Evolutionary conservation across 768 basidiomycete genomes (phyloP).

Genomic region (Leccinum longicurvipes): DNA sequence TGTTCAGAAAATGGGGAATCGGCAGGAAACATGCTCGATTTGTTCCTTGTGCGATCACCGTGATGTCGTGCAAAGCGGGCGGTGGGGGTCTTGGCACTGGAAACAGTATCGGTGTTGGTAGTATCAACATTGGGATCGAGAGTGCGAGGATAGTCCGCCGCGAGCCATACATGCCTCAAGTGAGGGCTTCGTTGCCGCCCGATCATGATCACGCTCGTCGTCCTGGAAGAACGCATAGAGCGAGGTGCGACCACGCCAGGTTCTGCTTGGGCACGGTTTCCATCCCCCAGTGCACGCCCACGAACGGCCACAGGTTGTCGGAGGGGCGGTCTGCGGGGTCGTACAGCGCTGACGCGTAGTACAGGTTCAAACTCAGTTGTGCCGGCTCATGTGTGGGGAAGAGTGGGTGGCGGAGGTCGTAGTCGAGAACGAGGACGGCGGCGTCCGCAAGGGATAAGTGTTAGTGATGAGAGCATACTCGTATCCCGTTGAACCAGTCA

Average conservation of each 20-base stretch:
- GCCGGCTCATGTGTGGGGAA: slow-evolving; percentile 21
- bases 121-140: background rate
- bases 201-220: slow-evolving; percentile 17
- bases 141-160: slow-evolving; percentile 48
- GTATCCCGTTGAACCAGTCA: slow-evolving; percentile 12
- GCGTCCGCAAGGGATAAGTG: slow-evolving; percentile 24
- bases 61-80: background rate
- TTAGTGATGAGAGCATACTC: slow-evolving; percentile 13
- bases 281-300: slow-evolving; percentile 58
- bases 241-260: slow-evolving; percentile 47
- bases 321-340: slow-evolving; percentile 39
- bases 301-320: slow-evolving; percentile 36
- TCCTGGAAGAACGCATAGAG: slow-evolving; percentile 36
- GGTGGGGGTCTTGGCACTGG: too few relatives aligned
- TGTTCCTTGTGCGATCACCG: slow-evolving; percentile 15
- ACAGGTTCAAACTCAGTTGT: slow-evolving; percentile 20
- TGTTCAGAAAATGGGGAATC: slow-evolving; percentile 40
- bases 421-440: slow-evolving; percentile 51
- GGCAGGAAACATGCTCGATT: slow-evolving; percentile 43
- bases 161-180: slow-evolving; percentile 49
- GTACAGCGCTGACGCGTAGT: slow-evolving; percentile 44
- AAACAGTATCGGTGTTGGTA: background rate
- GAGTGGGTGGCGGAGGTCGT: slow-evolving; percentile 48
- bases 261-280: slow-evolving; percentile 42
- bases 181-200: too few relatives aligned